Conservation (phyloP, 176 grass and related monocot species). For the Thalia dealbata region DNA sequence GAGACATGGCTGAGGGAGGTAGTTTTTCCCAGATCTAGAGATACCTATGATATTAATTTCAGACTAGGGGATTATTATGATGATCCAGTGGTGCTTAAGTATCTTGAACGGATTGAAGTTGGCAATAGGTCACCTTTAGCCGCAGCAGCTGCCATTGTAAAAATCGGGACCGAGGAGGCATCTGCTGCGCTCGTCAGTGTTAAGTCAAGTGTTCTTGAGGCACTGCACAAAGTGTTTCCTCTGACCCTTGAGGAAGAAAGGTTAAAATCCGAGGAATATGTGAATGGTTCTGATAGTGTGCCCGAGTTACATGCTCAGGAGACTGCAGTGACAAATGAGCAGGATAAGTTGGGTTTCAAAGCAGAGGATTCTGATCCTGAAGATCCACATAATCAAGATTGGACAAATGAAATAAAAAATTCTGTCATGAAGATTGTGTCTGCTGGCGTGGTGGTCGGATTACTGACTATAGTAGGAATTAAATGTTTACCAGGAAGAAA, state of each 20-base stretch:
- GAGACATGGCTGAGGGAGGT: slow-evolving; percentile 78
- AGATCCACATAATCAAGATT: slow-evolving; percentile 17
- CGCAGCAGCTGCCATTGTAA: slow-evolving; percentile 76
- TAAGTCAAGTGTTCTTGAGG: slow-evolving; percentile 78
- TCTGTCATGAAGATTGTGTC: slow-evolving; percentile 49
- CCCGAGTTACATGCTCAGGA: slow-evolving; percentile 19
- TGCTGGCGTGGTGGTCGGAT: slow-evolving; percentile 44
- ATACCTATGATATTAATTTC: slow-evolving; percentile 66
- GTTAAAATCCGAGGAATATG: slow-evolving; percentile 21
- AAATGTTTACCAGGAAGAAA: slow-evolving; percentile 60
- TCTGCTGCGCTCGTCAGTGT: slow-evolving; percentile 62
- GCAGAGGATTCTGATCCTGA: slow-evolving; percentile 3
- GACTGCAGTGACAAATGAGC: slow-evolving; percentile 6
- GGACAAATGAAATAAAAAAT: slow-evolving; percentile 39
- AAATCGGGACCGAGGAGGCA: slow-evolving; percentile 71
- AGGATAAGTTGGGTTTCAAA: slow-evolving; percentile 6
- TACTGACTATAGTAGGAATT: slow-evolving; percentile 48
- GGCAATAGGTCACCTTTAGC: slow-evolving; percentile 65
- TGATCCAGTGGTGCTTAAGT: slow-evolving; percentile 60
- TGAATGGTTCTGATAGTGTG: slow-evolving; percentile 18
- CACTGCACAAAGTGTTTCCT: slow-evolving; percentile 81
- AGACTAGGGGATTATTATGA: slow-evolving; percentile 89
- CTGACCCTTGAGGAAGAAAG: slow-evolving; percentile 46
- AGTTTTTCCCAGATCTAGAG: slow-evolving; percentile 86
- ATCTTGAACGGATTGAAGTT: slow-evolving; percentile 86